phyloP scores from a whole-genome alignment of 2,329 filamentous ascomycete species.

The Mycosphaerelloides madeirae region DNA sequence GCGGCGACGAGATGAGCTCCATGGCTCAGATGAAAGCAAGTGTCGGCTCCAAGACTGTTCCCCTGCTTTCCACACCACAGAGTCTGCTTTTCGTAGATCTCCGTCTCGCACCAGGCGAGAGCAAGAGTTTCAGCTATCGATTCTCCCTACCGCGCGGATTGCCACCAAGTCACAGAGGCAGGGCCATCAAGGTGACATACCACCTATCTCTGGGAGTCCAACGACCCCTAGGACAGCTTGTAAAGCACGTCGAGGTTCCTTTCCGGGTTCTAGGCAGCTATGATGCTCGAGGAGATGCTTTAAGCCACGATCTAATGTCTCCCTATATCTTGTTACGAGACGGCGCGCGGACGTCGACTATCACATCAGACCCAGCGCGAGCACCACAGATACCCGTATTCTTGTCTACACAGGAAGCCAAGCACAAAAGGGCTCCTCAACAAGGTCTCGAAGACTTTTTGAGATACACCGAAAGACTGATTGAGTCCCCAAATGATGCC shows the following conservation, averaged over 20 bases:
- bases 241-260: slow-evolving; percentile 86
- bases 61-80: slow-evolving; percentile 89
- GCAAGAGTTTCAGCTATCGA: slow-evolving; percentile 77
- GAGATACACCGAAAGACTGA: slow-evolving; percentile 69
- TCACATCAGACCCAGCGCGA: slow-evolving; percentile 28
- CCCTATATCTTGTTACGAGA: slow-evolving; percentile 88
- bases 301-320: slow-evolving; percentile 90
- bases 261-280: slow-evolving; percentile 93
- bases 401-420: slow-evolving; percentile 12
- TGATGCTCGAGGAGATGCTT: slow-evolving; percentile 78
- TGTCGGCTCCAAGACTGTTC: slow-evolving; percentile 79
- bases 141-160: slow-evolving; percentile 82
- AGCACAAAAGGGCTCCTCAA: slow-evolving; percentile 35
- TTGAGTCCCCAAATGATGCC: slow-evolving; percentile 54
- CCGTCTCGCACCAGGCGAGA: slow-evolving; percentile 80
- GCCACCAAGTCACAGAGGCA: slow-evolving; percentile 86
- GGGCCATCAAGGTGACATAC: slow-evolving; percentile 91
- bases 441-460: slow-evolving; percentile 61
- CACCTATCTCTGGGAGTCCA: slow-evolving; percentile 89
- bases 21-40: slow-evolving; percentile 93
- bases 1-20: slow-evolving; percentile 79
- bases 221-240: slow-evolving; percentile 71
- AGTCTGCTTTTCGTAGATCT: slow-evolving; percentile 94
- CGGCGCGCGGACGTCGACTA: slow-evolving; percentile 55
- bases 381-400: slow-evolving; percentile 14